Percentiles rank a stretch among this genome's conserved stretches.
Evolutionary conservation across 1,284 basidiomycete species (phyloP).

Genomic region (Agroathelia rolfsii): DNA sequence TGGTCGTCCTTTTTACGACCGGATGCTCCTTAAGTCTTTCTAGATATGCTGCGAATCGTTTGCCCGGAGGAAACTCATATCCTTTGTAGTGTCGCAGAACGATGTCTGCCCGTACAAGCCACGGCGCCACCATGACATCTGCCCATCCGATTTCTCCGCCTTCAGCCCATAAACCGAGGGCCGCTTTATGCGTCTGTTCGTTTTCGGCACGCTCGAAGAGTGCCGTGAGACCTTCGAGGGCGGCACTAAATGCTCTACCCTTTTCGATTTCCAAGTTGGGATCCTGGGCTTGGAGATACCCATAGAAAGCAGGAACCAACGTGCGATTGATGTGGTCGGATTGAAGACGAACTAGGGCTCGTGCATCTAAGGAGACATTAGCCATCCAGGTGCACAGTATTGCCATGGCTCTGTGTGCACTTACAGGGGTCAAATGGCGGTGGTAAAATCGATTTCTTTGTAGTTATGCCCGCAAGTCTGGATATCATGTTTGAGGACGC

Average conservation of each 20-base stretch:
- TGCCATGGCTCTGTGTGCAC: conserved; percentile 12
- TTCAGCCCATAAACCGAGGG: conserved; percentile 47
- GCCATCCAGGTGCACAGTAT: not conserved
- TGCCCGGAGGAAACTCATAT: conserved; percentile 42
- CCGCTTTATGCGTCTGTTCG: conserved; percentile 28
- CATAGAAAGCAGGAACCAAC: conserved; percentile 70
- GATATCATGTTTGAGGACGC: conserved; percentile 1
- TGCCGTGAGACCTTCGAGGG: conserved; percentile 42
- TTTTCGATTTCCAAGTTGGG: conserved; percentile 40
- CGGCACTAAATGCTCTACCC: conserved; percentile 47
- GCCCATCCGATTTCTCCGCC: conserved; percentile 49
- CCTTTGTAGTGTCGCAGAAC: conserved; percentile 64
- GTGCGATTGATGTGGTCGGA: conserved; percentile 56
- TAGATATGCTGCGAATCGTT: conserved; percentile 44
- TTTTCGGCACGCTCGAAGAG: conserved; percentile 51
- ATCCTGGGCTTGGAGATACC: conserved; percentile 70
- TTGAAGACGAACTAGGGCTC: conserved; percentile 59
- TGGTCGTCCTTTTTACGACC: conserved; percentile 59
- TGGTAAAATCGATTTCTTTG: conserved; percentile 45
- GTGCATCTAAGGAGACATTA: conserved; percentile 36
- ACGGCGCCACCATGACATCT: conserved; percentile 70
- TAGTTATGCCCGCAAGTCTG: conserved; percentile 37
- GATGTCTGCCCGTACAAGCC: conserved; percentile 56
- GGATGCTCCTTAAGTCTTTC: conserved; percentile 49
- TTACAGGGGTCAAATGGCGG: conserved; percentile 49